Base-by-base conservation (phyloP, 2,329 filamentous ascomycete species). In the Fusarium odoratissimum region DNA sequence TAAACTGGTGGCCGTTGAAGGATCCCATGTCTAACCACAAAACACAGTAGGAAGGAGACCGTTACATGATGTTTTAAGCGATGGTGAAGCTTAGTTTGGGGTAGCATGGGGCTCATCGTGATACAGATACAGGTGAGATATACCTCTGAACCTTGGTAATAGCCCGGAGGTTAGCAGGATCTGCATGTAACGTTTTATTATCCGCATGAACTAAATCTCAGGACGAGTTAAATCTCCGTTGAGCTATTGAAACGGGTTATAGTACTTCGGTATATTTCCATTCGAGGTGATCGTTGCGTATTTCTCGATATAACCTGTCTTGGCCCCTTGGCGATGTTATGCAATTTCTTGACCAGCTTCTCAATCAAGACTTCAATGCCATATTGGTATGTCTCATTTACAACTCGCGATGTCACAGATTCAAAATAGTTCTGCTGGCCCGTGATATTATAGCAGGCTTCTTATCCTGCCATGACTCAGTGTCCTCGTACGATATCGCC, bases 111-210 rank as follows among this genome's bases (percentile, higher is more conserved):
- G 1, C 1, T 3, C 14, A 38, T n/a, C 19, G 51, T 33, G 28
- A 33, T 28, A 46, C 48, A 51, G 30, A 23, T 37, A 21, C 8
- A 52, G 33, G 14, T 12, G 7, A 28, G 40, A 35, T 46, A 57
- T 57, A 57, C n/a, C 13, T 35, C 54, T 25, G 40, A 57, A 25
- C 54, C 54, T 28, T 28, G 54, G 17, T 35, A 57, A 57, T 57
- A 57, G 10, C 14, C 6, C 54, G 54, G 54, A 35, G 13, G 30
- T 46, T 57, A 28, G 33, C 40, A 46, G 41, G 52, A 48, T 57
- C 54, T 57, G 12, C 40, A 46, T 28, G 23, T 23, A 23, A 48
- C 40, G 40, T 25, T 57, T 46, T 28, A 46, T 28, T 14, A 7
- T 17, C 54, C 40, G 40, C 40, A 57, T 57, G 54, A 57, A 57